Conservation (phyloP, 345 rosid species). For the Laguncularia racemosa region DNA sequence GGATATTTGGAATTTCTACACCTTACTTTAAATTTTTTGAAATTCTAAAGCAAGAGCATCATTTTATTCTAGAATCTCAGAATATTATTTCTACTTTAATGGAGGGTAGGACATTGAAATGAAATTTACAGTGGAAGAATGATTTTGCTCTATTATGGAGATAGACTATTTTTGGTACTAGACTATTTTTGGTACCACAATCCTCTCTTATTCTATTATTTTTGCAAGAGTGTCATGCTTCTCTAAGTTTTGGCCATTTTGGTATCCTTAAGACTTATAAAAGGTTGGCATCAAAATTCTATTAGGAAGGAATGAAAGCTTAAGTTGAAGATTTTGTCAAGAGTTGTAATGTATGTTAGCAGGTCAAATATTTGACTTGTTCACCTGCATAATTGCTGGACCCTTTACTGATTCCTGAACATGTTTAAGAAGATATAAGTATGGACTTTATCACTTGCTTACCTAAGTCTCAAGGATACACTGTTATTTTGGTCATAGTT, state of each 20-base stretch:
- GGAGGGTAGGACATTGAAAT: background rate
- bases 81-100: no score
- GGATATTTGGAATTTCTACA: no score
- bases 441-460: background rate
- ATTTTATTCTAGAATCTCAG: no score
- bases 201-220: no score
- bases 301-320: background rate
- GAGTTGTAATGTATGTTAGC: background rate
- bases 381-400: background rate
- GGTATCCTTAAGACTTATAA: background rate
- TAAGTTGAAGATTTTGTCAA: background rate
- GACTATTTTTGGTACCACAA: background rate
- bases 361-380: background rate
- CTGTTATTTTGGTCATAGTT: background rate
- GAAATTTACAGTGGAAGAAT: background rate
- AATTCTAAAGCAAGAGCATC: no score
- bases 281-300: background rate
- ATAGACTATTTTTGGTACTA: no score
- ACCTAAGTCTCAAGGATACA: background rate
- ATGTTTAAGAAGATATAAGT: background rate
- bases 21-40: background rate
- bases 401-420: background rate
- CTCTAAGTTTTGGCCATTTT: background rate
- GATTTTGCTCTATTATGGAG: no score
- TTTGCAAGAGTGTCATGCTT: background rate